These are phyloP conservation scores for Claviceps africana DNA, from an alignment of 2,329 filamentous ascomycete species.

Conservation along the genomic window DNA sequence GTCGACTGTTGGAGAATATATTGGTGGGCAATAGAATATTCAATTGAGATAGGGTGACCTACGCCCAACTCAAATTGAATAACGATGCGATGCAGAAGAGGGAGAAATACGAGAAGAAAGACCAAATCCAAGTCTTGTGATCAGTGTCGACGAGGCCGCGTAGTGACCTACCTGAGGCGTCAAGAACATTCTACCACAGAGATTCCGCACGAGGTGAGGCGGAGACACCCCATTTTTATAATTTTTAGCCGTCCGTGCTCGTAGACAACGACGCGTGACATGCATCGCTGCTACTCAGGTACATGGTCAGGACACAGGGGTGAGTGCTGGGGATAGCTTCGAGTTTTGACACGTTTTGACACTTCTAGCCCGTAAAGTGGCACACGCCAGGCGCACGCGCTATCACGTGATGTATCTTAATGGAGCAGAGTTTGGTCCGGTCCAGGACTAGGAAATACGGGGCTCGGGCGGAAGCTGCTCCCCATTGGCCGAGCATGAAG, in stretches of 20 bases:
- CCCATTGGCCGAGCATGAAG: no score
- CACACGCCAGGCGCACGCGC: not conserved
- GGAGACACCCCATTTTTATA: slow-evolving; percentile 1
- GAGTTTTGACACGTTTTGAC: slow-evolving; percentile 7
- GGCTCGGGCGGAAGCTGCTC: no score
- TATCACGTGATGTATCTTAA: slow-evolving; percentile 2
- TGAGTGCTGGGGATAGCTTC: slow-evolving; percentile 3
- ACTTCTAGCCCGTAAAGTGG: slow-evolving; percentile 6
- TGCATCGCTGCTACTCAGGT: not conserved
- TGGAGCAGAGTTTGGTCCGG: not conserved
- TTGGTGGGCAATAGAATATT: not conserved
- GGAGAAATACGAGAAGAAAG: not conserved
- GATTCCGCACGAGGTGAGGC: not conserved
- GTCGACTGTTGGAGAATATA: not conserved
- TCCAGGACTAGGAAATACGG: no score
- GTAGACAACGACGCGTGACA: not conserved
- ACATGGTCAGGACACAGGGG: slow-evolving; percentile 1
- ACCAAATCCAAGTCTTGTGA: not conserved
- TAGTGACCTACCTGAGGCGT: slow-evolving; percentile 1
- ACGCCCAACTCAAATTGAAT: not conserved
- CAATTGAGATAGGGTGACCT: not conserved
- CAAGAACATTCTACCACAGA: not conserved
- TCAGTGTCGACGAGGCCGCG: not conserved
- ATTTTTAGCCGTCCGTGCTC: not conserved
- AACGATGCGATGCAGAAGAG: not conserved